Conservation (phyloP, 2,329 filamentous ascomycete species). For the Trichothecium sympodiale region DNA sequence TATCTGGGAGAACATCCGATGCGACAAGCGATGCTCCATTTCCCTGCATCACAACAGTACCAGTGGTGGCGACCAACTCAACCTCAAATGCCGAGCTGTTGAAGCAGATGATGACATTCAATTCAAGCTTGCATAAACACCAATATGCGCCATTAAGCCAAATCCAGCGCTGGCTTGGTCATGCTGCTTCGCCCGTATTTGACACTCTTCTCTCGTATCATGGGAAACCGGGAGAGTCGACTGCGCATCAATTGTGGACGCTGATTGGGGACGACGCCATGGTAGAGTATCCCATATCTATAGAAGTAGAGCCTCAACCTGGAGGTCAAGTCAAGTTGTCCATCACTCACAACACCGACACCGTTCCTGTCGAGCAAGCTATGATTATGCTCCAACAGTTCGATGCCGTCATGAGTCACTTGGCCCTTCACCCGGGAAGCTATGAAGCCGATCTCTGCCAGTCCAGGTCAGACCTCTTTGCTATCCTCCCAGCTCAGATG, state of each 20-base stretch:
- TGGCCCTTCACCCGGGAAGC: conserved; percentile 38
- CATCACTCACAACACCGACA: conserved; percentile 52
- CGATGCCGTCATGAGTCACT: conserved; percentile 50
- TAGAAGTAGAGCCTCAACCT: conserved; percentile 58
- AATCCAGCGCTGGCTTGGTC: conserved; percentile 62
- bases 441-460: conserved; percentile 25
- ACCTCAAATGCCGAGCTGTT: conserved; percentile 47
- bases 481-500: conserved; percentile 52
- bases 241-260: conserved; percentile 38
- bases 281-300: conserved; percentile 68
- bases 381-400: conserved; percentile 58
- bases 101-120: conserved; percentile 52
- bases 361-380: conserved; percentile 61
- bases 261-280: conserved; percentile 54
- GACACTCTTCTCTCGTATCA: conserved; percentile 83
- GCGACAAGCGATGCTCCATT: conserved; percentile 52
- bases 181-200: conserved; percentile 57
- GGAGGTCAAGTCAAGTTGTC: conserved; percentile 44
- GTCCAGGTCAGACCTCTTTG: conserved; percentile 35
- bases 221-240: conserved; percentile 31
- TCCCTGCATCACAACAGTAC: conserved; percentile 74
- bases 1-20: conserved; percentile 61
- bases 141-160: conserved; percentile 61
- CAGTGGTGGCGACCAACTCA: conserved; percentile 49
- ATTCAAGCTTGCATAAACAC: conserved; percentile 52